These are phyloP conservation scores for Bremia lactucae DNA, from an alignment of 352 stramenopile species.

Conservation along the genomic window DNA sequence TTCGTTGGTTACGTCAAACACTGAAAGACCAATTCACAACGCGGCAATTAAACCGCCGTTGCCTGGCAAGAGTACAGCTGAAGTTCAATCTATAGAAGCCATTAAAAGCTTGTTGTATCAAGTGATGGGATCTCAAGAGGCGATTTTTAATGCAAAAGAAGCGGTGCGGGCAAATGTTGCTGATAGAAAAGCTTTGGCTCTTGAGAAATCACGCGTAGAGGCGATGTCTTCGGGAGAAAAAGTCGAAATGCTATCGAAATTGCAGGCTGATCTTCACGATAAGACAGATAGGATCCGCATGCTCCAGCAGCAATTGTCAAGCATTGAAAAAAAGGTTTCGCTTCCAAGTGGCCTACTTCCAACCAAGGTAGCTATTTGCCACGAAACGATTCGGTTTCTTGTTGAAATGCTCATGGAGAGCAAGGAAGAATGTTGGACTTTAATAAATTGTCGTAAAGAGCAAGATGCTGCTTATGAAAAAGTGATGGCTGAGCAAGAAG, in stretches of 20 bases:
- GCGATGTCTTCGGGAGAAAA: constrained; percentile 6
- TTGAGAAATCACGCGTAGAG: constrained; percentile 25
- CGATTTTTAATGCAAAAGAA: constrained; percentile 36
- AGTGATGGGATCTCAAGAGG: constrained; percentile 33
- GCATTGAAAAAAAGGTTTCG: constrained; percentile 36
- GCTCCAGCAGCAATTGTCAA: constrained; percentile 51
- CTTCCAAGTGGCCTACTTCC: constrained; percentile 35
- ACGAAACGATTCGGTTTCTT: constrained; percentile 43
- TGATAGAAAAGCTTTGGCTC: constrained; percentile 37
- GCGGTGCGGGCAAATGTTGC: constrained; percentile 41
- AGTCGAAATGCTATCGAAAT: constrained; percentile 13
- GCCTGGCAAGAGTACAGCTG: not conserved
- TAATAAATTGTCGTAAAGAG: constrained; percentile 8
- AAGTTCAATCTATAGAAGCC: constrained; percentile 13
- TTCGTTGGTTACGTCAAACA: not conserved
- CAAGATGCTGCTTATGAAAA: constrained; percentile 4
- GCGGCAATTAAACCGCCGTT: not conserved
- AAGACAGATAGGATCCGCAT: constrained; percentile 51
- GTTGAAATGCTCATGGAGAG: constrained; percentile 33
- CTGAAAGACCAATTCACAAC: not conserved
- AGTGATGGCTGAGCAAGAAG: constrained; percentile 11
- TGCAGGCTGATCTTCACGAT: constrained; percentile 28
- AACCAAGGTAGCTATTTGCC: constrained; percentile 24
- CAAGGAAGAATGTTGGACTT: constrained; percentile 22
- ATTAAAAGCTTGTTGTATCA: constrained; percentile 28